These are phyloP conservation scores for Acephala macrosclerotiorum DNA, from an alignment of 2,329 filamentous ascomycete species.

Conservation along the genomic window DNA sequence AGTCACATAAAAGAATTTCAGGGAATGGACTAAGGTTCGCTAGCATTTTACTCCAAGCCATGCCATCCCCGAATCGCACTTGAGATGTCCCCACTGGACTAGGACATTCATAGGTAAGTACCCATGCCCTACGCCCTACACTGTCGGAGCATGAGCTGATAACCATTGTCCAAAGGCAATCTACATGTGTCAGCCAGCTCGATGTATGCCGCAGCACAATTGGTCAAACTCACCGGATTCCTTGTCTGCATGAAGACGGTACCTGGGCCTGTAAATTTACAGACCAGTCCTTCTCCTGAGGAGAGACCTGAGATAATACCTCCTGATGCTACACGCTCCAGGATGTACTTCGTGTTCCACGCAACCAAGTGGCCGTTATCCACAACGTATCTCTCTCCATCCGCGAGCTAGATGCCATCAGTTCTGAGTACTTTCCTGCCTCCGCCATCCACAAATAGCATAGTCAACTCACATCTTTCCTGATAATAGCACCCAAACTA, in stretches of 20 bases:
- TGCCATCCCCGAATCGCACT: background rate
- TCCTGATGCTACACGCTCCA: slow-evolving; percentile 89
- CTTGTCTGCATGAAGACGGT: slow-evolving; percentile 93
- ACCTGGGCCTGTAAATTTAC: slow-evolving; percentile 91
- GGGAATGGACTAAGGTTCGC: background rate
- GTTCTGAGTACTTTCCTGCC: slow-evolving; percentile 18
- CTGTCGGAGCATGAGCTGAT: slow-evolving; percentile 37
- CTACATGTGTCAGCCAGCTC: slow-evolving; percentile 19
- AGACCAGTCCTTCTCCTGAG: slow-evolving; percentile 87
- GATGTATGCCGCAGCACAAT: background rate
- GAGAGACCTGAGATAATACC: slow-evolving; percentile 89
- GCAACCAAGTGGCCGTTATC: slow-evolving; percentile 94
- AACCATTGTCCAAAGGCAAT: slow-evolving; percentile 42
- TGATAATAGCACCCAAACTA: slow-evolving; percentile 93
- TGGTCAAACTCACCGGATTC: slow-evolving; percentile 68
- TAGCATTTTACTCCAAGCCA: slow-evolving; percentile 14
- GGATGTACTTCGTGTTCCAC: slow-evolving; percentile 94
- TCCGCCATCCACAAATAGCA: background rate
- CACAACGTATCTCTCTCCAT: slow-evolving; percentile 87
- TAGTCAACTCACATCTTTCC: slow-evolving; percentile 78
- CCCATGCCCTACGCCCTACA: slow-evolving; percentile 21
- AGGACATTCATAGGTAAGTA: background rate
- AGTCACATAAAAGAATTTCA: background rate
- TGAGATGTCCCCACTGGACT: no score
- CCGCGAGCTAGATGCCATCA: slow-evolving; percentile 51